Evolutionary conservation across 2,329 filamentous ascomycete genomes (phyloP).

Genomic region (Trichothecium sympodiale): DNA sequence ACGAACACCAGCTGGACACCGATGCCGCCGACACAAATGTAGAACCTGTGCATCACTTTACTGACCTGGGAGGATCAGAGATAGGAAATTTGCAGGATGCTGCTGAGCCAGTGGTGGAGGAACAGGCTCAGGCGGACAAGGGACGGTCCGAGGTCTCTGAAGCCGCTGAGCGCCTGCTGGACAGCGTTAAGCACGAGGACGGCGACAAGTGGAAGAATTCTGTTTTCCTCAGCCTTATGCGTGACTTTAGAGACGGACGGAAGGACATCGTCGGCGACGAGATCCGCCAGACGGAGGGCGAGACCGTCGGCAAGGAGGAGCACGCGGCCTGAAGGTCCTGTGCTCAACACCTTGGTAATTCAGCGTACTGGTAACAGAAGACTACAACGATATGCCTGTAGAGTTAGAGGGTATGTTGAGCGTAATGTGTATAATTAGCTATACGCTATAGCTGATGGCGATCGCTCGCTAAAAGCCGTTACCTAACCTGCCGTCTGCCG

Average conservation of each 20-base stretch:
- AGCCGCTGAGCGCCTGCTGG: slow-evolving; percentile 29
- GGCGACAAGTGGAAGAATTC: slow-evolving; percentile 37
- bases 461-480: too few relatives aligned
- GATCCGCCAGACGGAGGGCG: slow-evolving; percentile 20
- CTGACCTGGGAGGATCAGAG: slow-evolving; percentile 19
- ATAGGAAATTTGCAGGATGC: slow-evolving; percentile 17
- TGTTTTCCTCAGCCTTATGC: slow-evolving; percentile 31
- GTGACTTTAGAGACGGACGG: slow-evolving; percentile 31
- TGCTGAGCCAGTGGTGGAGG: slow-evolving; percentile 6
- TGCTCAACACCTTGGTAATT: slow-evolving; percentile 1
- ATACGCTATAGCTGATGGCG: too few relatives aligned
- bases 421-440: too few relatives aligned
- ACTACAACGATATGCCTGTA: too few relatives aligned
- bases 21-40: background rate
- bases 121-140: slow-evolving; percentile 9
- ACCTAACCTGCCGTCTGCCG: too few relatives aligned
- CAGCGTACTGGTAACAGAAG: slow-evolving; percentile 1
- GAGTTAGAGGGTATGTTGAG: too few relatives aligned
- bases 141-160: slow-evolving; percentile 27
- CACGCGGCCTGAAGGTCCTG: slow-evolving; percentile 9
- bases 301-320: background rate
- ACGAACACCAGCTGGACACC: slow-evolving; percentile 13
- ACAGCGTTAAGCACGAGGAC: slow-evolving; percentile 30
- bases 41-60: slow-evolving; percentile 7
- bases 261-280: slow-evolving; percentile 32